Conservation (phyloP, 2,329 filamentous ascomycete species). For the Xylariaceae sp. region DNA sequence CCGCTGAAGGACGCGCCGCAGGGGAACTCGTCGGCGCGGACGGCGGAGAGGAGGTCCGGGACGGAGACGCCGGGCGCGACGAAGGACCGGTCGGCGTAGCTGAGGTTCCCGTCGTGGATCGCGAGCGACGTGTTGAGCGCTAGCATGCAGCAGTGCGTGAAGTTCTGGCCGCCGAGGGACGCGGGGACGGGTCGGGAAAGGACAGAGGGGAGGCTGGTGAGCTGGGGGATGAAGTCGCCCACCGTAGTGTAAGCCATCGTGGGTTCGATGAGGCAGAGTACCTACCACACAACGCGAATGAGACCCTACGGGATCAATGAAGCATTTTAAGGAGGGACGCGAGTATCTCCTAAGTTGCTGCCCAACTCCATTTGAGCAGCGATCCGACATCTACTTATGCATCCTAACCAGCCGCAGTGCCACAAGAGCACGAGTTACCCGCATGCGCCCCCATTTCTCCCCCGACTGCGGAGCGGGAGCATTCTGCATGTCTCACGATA, state of each 20-base stretch:
- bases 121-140: slow-evolving; percentile 23
- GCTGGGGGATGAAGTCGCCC: slow-evolving; percentile 20
- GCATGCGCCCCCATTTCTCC: slow-evolving; percentile 8
- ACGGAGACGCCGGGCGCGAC: slow-evolving; percentile 18
- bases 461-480: slow-evolving; percentile 1
- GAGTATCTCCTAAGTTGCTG: too few relatives aligned
- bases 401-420: neutral
- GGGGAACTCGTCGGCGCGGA: slow-evolving; percentile 18
- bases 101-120: slow-evolving; percentile 16
- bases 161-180: slow-evolving; percentile 23
- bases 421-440: neutral
- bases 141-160: slow-evolving; percentile 26
- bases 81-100: slow-evolving; percentile 19
- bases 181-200: slow-evolving; percentile 11
- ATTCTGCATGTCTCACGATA: slow-evolving; percentile 6
- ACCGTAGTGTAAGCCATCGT: slow-evolving; percentile 8
- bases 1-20: slow-evolving; percentile 23
- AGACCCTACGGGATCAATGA: neutral
- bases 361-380: too few relatives aligned
- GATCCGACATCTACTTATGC: neutral
- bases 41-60: slow-evolving; percentile 10
- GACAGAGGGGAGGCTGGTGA: slow-evolving; percentile 14
- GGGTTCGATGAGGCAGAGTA: neutral
- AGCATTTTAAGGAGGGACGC: too few relatives aligned
- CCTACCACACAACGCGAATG: neutral